Conservation (phyloP, 2,329 filamentous ascomycete species). For the Penicillium sp. region DNA sequence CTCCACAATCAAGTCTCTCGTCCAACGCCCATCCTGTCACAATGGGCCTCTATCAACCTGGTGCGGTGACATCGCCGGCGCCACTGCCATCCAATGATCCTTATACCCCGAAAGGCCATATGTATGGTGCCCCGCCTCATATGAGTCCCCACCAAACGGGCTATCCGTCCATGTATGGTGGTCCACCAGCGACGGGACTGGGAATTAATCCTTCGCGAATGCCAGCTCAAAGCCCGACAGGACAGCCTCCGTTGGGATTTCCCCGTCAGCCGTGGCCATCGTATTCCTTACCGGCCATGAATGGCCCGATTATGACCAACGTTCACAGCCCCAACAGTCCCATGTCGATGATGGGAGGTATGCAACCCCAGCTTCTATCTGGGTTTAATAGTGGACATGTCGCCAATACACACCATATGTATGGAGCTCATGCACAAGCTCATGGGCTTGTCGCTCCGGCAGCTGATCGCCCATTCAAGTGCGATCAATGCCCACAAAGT, state of each 20-base stretch:
- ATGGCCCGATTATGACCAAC: conserved; percentile 68
- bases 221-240: conserved; percentile 50
- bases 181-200: conserved; percentile 38
- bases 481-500: conserved; percentile 82
- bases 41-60: conserved; percentile 33
- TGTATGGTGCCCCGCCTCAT: conserved; percentile 36
- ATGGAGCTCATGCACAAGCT: conserved; percentile 49
- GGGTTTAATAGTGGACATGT: conserved; percentile 57
- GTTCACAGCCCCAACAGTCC: conserved; percentile 66
- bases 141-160: conserved; percentile 46
- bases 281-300: conserved; percentile 57
- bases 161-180: conserved; percentile 35
- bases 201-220: conserved; percentile 43
- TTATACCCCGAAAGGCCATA: conserved; percentile 47
- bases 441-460: conserved; percentile 51
- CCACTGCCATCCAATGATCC: conserved; percentile 56
- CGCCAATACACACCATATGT: conserved; percentile 56
- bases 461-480: conserved; percentile 87
- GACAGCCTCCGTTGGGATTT: conserved; percentile 31
- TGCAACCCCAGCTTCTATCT: conserved; percentile 52
- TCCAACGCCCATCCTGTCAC: conserved; percentile 39
- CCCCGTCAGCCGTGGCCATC: conserved; percentile 44
- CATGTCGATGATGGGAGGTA: conserved; percentile 62
- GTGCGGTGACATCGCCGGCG: conserved; percentile 43
- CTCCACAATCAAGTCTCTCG: conserved; percentile 46